Evolutionary conservation across 1,139 yeast species (phyloP), one percentile per base, ranked within the genome.

Genomic region (Lodderomyces beijingensis): DNA sequence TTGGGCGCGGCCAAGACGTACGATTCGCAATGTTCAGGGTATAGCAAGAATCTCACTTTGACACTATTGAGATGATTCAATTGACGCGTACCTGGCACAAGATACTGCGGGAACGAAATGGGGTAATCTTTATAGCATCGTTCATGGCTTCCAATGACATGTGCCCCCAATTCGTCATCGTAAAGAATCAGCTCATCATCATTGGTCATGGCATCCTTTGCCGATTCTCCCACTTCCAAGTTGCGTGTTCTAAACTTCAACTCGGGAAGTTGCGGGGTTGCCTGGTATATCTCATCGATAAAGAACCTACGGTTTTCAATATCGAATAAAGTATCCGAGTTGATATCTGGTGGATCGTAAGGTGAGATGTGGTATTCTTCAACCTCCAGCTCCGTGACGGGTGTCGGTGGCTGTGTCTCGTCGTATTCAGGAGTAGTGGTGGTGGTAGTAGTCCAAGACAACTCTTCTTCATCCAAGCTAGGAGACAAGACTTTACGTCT

Each of bases 1-100:
- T 71, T 73, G 3, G 78, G 76, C 8, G 51, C 60, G 1, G 69
- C 73, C 29, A 68, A 50, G 10, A 66, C 38, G 38, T 57, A 68
- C 48, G 58, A 59, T 41, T 68, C 74, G 26, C 47, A 48, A 38
- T 66, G 71, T 33, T 59, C 55, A 0, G 74, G 74, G 37, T 66
- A 65, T 16, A 68, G 49, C 9, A 68, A 48, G 35, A 61, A 62
- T 38, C 63, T 58, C 25, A 59, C 53, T 40, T 55, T 65, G 39
- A 59, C 51, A 43, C 45, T 58, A 48, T 57, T 74, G 19, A 42
- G 30, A 1, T 59, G 50, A 36, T 64, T 63, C 5, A 58, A 25
- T 8, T 16, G 16, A 2, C 49, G 55, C 6, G 42, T 46, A 18
- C 36, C 38, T 37, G 41, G 42, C 14, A 34, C 40, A 8, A 45